Base-by-base conservation (phyloP, 805 yeast genomes). In the Suhomyces kilbournensis region DNA sequence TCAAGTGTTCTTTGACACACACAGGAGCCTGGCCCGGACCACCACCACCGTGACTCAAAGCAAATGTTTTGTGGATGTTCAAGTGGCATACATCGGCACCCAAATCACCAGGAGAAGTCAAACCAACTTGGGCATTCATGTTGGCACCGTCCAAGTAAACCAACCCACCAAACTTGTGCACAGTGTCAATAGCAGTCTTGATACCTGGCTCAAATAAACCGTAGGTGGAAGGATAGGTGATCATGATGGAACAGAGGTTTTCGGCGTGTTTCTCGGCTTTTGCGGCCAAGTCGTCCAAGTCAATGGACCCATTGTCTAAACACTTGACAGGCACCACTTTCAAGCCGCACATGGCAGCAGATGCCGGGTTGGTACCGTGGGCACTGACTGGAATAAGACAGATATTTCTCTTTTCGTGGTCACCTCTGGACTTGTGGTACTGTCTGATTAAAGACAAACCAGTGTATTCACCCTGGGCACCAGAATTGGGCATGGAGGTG, bases 1-100 rank as follows among this genome's bases (percentile, higher is more conserved):
- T 80, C 62, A 94, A 77, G 69, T 90, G 96, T 47, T 79, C 74
- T 60, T 85, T 86, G 52, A 93, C 98, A 79, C 98, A 90, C 57
- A 94, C 94, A 48, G 98, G 98, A 17, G 97, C 99, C 63, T 91
- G 96, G 66, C 98, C 99, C 42, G 99, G 99, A 43, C 99, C 99
- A 68, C 99, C 99, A 67, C 99, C 99, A 65, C 99, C 99, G 65
- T 94, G 99, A 51, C 97, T 96, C 65, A 94, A 90, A 45, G 97
- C 91, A 77, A 94, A 94, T 0, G 99, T 94, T 75, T 94, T 94
- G 78, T 94, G 99, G 67, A 94, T 78, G 70, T 94, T 94, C 75
- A 94, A 80, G 65, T 94, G 99, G 70, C 99, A 94, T 42, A 94
- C 98, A 73, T 94, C 99, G 10, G 98, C 98, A 49, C 97, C 98